phyloP scores from a whole-genome alignment of 2,329 filamentous ascomycete species.

The Pseudomassariella vexata region DNA sequence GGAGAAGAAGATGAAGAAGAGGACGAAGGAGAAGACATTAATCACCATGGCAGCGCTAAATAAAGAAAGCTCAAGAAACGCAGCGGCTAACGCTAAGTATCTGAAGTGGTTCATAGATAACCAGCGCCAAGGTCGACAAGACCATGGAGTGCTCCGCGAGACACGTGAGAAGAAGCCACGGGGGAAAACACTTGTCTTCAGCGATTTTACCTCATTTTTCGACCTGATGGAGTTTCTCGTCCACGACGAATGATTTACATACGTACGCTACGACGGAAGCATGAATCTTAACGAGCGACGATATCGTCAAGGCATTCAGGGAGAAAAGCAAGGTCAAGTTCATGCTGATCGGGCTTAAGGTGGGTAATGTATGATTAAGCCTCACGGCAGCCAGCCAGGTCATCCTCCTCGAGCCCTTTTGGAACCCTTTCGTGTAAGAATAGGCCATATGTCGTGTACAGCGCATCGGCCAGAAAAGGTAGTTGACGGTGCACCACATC shows the following conservation, averaged over 20 bases:
- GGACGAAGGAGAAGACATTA: constrained; percentile 2
- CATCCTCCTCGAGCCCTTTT: constrained; percentile 7
- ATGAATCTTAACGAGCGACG: constrained; percentile 19
- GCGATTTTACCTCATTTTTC: constrained; percentile 27
- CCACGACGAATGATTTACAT: constrained; percentile 17
- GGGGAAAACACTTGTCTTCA: constrained; percentile 26
- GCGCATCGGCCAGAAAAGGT: constrained; percentile 10
- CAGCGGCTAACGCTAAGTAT: constrained; percentile 18
- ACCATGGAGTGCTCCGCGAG: constrained; percentile 20
- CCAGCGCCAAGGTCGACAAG: constrained; percentile 24
- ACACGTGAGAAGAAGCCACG: constrained; percentile 16
- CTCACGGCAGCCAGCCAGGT: constrained; percentile 4
- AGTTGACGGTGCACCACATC: constrained; percentile 63
- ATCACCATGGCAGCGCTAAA: constrained; percentile 14
- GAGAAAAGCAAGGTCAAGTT: constrained; percentile 27
- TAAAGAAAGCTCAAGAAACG: constrained; percentile 15
- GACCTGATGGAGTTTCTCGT: constrained; percentile 26
- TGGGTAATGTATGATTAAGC: constrained; percentile 56
- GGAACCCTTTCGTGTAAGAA: constrained; percentile 5
- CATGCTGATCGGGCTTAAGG: constrained; percentile 69
- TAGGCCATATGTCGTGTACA: constrained; percentile 5
- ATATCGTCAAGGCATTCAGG: constrained; percentile 20
- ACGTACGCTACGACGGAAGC: constrained; percentile 24
- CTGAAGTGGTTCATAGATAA: constrained; percentile 17
- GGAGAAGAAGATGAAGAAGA: constrained; percentile 3